Evolutionary conservation across 139 green algal genomes (phyloP).

Genomic region (Chlamydomonas eustigma): DNA sequence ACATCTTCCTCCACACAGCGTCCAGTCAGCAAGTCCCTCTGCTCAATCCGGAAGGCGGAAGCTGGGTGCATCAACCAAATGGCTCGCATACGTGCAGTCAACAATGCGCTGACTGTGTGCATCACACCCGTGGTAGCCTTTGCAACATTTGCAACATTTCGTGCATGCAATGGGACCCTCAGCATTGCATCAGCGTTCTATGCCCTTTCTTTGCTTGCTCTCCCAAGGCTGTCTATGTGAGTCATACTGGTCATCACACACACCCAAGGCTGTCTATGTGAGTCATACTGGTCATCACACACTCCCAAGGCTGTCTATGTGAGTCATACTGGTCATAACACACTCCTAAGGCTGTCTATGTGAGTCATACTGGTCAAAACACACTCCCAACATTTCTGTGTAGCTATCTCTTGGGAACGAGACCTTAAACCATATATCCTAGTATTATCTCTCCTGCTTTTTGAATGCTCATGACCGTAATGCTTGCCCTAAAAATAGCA

Average conservation of each 20-base stretch:
- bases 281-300: too few relatives aligned
- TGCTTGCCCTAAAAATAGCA: too few relatives aligned
- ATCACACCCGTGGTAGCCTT: conserved; percentile 68
- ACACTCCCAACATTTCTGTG: too few relatives aligned
- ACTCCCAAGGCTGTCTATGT: conserved; percentile 64
- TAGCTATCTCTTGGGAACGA: too few relatives aligned
- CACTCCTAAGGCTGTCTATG: conserved; percentile 64
- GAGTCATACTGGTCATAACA: too few relatives aligned
- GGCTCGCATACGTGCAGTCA: conserved; percentile 61
- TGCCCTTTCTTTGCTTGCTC: conserved; percentile 37
- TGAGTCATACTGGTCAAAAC: too few relatives aligned
- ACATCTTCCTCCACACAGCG: conserved; percentile 10
- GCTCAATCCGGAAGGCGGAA: conserved; percentile 19
- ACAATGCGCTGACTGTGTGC: conserved; percentile 63
- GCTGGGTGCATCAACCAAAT: conserved; percentile 43
- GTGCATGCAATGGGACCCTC: conserved; percentile 5
- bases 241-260: too few relatives aligned
- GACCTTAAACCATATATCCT: too few relatives aligned
- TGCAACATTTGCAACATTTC: conserved; percentile 62
- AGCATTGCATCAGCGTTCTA: conserved; percentile 56
- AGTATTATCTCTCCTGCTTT: too few relatives aligned
- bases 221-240: conserved; percentile 63
- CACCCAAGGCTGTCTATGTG: conserved; percentile 64
- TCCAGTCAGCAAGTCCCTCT: conserved; percentile 10
- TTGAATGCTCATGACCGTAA: too few relatives aligned